Base-by-base conservation (phyloP, 2,329 filamentous ascomycete genomes). In the Leptodontidium sp. region DNA sequence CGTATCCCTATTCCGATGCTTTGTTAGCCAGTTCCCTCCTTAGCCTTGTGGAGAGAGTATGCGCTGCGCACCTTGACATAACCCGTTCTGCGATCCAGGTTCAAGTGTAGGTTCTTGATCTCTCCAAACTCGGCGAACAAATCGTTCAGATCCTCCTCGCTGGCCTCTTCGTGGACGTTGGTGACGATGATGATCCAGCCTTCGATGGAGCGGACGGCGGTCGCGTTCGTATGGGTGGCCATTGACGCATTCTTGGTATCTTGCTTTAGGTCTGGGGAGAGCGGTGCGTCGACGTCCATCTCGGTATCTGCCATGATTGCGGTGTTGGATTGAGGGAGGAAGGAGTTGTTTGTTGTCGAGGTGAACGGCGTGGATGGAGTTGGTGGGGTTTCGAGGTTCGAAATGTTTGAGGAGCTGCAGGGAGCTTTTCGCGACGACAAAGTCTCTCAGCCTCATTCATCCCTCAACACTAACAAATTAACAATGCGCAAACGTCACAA, bases 161-260 rank as follows among this genome's bases (percentile, higher is more conserved):
- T 91, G 61, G 93, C 92, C 80, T 96, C 93, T 78, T 96, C 93
- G 82, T 96, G 93, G 43, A 96, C 91, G 77, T 96, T 96, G 64
- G 92, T 94, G 73, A 93, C 92, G 71, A 93, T 89, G 77, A 96
- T 85, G 80, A 96, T 96, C 93, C 93, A 96, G 75, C 93, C 93
- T 81, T 96, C 93, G 77, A 96, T 94, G 66, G 91, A 94, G 76
- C 93, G 92, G 69, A 96, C 93, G 29, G 93, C 93, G 0, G 90
- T 93, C 66, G 92, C 92, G 78, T 91, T 91, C 47, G 86, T 84
- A 75, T 88, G 87, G 7, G 92, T 94, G 76, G 89, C 88, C 85
- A 93, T 91, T 77, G 91, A 88, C 75, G 84, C 82, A 71, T 87
- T 84, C 76, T 88, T 87, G 75, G 82, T 79, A 63, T 87, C 84